phyloP scores from a whole-genome alignment of 805 yeast species.

The Groenewaldozyma tartarivorans region DNA sequence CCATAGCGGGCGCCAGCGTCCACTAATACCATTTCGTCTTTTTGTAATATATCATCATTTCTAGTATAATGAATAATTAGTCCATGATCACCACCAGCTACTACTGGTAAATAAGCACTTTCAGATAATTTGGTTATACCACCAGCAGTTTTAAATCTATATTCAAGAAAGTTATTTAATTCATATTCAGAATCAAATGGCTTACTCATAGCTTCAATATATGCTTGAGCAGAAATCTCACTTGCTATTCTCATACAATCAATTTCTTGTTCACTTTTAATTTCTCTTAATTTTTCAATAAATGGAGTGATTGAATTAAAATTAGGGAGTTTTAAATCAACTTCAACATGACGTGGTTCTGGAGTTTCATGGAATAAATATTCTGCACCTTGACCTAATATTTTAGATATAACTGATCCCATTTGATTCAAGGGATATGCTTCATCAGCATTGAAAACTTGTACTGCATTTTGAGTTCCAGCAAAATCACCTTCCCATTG shows the following conservation, averaged over 20 bases:
- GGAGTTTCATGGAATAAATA: conserved; percentile 11
- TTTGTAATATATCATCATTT: conserved; percentile 71
- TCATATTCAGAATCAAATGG: conserved; percentile 62
- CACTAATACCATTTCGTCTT: conserved; percentile 77
- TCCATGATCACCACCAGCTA: conserved; percentile 88
- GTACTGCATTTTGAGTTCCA: conserved; percentile 73
- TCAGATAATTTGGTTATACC: conserved; percentile 45
- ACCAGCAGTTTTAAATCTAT: conserved; percentile 75
- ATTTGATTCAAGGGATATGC: conserved; percentile 41
- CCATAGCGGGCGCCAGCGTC: conserved; percentile 95
- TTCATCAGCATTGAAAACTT: conserved; percentile 80
- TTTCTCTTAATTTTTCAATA: conserved; percentile 35
- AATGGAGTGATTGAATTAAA: conserved; percentile 5
- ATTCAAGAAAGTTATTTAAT: conserved; percentile 70
- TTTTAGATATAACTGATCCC: conserved; percentile 5
- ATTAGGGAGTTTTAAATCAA: background rate
- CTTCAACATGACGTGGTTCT: background rate
- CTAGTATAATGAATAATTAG: conserved; percentile 88
- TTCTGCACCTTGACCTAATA: conserved; percentile 1
- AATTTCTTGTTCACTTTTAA: conserved; percentile 72
- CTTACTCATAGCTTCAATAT: conserved; percentile 65
- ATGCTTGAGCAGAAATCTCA: conserved; percentile 71
- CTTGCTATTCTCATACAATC: conserved; percentile 75
- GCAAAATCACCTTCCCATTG: conserved; percentile 94
- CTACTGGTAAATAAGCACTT: conserved; percentile 90